Evolutionary conservation across 2,329 filamentous ascomycete species (phyloP), one percentile per base, ranked within the genome.

Genomic region (Didymella lethalis): DNA sequence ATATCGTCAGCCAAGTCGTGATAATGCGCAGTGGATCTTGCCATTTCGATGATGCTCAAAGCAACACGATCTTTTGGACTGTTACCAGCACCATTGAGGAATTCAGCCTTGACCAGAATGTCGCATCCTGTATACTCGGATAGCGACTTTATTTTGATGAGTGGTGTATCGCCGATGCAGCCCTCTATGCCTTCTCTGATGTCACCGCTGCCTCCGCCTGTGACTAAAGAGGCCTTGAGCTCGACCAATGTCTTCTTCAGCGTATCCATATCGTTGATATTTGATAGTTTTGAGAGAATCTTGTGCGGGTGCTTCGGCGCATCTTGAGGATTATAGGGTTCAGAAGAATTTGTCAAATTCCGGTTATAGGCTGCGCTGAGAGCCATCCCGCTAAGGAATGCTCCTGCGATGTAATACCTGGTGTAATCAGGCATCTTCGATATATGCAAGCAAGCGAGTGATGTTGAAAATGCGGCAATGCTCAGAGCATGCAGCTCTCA

Each of bases 51-150:
- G 83, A 98, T 96, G 78, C 86, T 90, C 36, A 98, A 84, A 1
- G 95, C 95, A 14, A 99, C 95, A 52, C 95, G 87, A 78, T 99
- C 95, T 78, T 99, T 99, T 40, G 95, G 93, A 67, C 91, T 95
- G 69, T 92, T 91, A 16, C 95, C 95, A 3, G 93, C 94, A 48
- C 93, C 95, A 79, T 99, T 98, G 54, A 99, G 85, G 73, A 96
- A 96, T 77, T 99, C 95, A 48, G 93, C 93, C 79, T 99, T 99
- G 65, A 90, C 95, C 34, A 98, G 83, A 70, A 99, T 96, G 40
- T 88, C 88, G 71, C 95, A 93, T 20, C 93, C 93, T 4, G 95
- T 97, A 18, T 89, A 92, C 46, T 90, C 88, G 3, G 91, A 96
- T 25, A 99, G 85, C 36, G 91, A 93, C 66, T 88, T 90, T 74